A percentile compares a stretch with the other conserved stretches of the same genome.
Conservation (phyloP, 305 asterid genomes). For the Ilex paraguariensis region DNA sequence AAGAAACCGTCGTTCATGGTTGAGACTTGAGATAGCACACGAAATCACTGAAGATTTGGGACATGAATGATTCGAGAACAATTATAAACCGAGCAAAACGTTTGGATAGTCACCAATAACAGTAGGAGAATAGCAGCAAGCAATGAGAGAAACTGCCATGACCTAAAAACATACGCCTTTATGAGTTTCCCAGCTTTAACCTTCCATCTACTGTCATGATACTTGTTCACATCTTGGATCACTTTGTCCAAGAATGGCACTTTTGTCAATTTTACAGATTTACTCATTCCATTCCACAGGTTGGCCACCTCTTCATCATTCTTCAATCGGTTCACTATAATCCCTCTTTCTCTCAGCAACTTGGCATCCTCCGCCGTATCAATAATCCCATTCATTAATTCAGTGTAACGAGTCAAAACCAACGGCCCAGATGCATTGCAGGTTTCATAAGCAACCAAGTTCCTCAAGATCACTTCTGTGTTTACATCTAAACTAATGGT, state of each 20-base stretch:
- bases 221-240: conserved; percentile 19
- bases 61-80: conserved; percentile 15
- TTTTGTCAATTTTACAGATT: conserved; percentile 17
- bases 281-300: background rate
- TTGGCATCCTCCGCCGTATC: background rate
- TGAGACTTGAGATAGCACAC: background rate
- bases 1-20: too few species aligned
- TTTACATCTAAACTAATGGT: background rate
- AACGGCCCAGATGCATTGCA: background rate
- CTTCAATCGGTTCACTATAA: background rate
- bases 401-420: background rate
- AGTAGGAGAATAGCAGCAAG: conserved; percentile 15
- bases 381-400: background rate
- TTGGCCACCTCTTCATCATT: background rate
- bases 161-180: conserved; percentile 15
- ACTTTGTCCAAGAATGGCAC: conserved; percentile 22
- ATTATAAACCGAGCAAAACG: conserved; percentile 22
- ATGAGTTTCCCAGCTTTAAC: conserved; percentile 10
- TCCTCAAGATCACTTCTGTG: background rate
- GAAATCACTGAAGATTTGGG: background rate
- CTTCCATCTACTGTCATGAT: conserved; percentile 14
- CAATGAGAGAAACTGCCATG: conserved; percentile 18
- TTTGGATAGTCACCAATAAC: conserved; percentile 22
- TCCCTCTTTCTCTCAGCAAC: background rate
- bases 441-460: background rate